Evolutionary conservation across 768 basidiomycete species (phyloP), one percentile per base, ranked within the genome.

Genomic region (Panaeolus cyanescens): DNA sequence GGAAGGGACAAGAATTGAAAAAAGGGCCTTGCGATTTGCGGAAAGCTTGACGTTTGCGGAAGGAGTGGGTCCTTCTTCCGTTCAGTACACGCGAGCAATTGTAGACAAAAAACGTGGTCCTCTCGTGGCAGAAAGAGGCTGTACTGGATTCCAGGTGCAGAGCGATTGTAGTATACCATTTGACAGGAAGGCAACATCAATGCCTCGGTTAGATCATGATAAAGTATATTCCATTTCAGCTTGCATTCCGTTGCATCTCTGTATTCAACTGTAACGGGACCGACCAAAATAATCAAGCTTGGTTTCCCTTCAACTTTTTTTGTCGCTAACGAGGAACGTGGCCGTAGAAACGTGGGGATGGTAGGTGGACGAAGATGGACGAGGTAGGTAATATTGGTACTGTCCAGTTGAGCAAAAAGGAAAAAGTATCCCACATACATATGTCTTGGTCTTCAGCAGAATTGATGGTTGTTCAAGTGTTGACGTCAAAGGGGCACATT

Each of bases 21-120:
- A n/a, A 45, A 50, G 45, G 45, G 45, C 15, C 30, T 50, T 50
- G 45, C 22, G 45, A 50, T 50, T 50, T 50, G 45, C 45, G 45
- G 45, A 45, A 45, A 45, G 22, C 13, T 12, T 50, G 25, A 50
- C 45, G 45, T 50, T 28, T 50, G 45, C 45, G 45, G 45, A 30
- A 25, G 45, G 25, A 50, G 7, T 50, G 45, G 22, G 25, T 50
- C 45, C 45, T 50, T 50, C 45, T 50, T 50, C 45, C 45, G 45
- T 50, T 12, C 45, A 10, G 22, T 50, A 30, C 45, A 50, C 45
- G 22, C 45, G 45, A 28, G 45, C 45, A 50, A 50, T 50, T 30
- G 45, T 30, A 28, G 45, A 30, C 15, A 50, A 50, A 50, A 50
- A 50, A 50, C 45, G 45, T 50, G 45, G 45, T 15, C n/a, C 45